phyloP scores from a whole-genome alignment of 768 basidiomycete genomes.

The Leucocoprinus birnbaumii region DNA sequence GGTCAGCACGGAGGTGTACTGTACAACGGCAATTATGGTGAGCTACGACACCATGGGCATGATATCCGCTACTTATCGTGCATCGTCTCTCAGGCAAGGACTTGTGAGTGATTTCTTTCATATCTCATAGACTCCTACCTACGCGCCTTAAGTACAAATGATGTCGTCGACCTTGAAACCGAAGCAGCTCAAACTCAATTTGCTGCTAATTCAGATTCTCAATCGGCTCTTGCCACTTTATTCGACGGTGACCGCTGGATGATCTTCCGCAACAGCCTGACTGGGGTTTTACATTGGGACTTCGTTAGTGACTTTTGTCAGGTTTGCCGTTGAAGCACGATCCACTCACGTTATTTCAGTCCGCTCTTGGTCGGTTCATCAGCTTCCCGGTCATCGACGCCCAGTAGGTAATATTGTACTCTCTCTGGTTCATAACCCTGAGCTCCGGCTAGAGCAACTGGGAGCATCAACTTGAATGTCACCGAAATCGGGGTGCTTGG shows the following conservation, averaged over 20 bases:
- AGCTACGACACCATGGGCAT: conserved; percentile 11
- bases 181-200: conserved; percentile 59
- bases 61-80: neutral
- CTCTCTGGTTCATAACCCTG: neutral
- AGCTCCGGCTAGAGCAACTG: conserved; percentile 43
- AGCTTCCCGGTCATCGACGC: conserved; percentile 54
- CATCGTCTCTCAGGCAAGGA: conserved; percentile 33
- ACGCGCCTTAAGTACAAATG: conserved; percentile 43
- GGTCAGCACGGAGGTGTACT: conserved; percentile 62
- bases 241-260: conserved; percentile 67
- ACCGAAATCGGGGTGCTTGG: conserved; percentile 49
- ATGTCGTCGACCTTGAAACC: conserved; percentile 59
- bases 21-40: conserved; percentile 72
- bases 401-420: conserved; percentile 27
- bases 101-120: conserved; percentile 28
- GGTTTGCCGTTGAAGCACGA: neutral
- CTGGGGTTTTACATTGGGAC: conserved; percentile 66
- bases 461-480: conserved; percentile 54
- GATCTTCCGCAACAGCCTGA: conserved; percentile 58
- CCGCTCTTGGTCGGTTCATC: conserved; percentile 62
- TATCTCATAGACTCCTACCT: neutral
- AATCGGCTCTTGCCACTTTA: conserved; percentile 49
- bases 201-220: conserved; percentile 38
- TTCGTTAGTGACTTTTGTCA: conserved; percentile 45
- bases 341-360: conserved; percentile 32